Percentiles rank a stretch among this genome's conserved stretches.
phyloP scores from a whole-genome alignment of 2,329 filamentous ascomycete species.

The Sarocladium kiliense region DNA sequence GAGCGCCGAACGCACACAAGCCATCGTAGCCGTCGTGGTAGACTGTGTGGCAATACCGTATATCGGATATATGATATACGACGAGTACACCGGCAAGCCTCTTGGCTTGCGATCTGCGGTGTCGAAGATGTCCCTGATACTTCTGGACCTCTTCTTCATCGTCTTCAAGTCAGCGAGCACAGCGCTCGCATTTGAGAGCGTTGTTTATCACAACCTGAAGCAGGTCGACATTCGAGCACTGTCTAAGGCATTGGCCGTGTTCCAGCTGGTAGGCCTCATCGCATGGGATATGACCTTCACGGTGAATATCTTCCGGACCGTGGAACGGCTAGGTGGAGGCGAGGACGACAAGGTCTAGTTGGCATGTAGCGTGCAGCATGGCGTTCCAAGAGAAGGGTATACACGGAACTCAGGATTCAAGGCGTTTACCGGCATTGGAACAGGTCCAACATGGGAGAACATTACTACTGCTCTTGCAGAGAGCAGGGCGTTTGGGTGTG shows the following conservation, averaged over 20 bases:
- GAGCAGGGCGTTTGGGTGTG: slow-evolving; percentile 1
- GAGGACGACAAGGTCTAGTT: slow-evolving; percentile 31
- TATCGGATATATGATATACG: slow-evolving; percentile 87
- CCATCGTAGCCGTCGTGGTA: slow-evolving; percentile 82
- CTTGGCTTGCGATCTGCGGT: slow-evolving; percentile 78
- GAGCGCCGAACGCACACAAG: slow-evolving; percentile 62
- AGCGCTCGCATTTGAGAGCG: slow-evolving; percentile 79
- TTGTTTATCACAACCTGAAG: slow-evolving; percentile 52
- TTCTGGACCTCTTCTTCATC: slow-evolving; percentile 93
- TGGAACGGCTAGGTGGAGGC: slow-evolving; percentile 54
- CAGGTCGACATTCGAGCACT: slow-evolving; percentile 43
- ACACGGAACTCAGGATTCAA: background rate
- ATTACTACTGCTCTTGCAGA: background rate
- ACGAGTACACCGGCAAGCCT: slow-evolving; percentile 93
- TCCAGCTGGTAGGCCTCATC: slow-evolving; percentile 74
- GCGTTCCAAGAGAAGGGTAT: background rate
- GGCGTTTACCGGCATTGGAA: slow-evolving; percentile 1
- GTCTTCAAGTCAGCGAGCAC: slow-evolving; percentile 95
- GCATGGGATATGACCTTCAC: slow-evolving; percentile 90
- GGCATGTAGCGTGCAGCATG: background rate
- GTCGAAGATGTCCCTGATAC: slow-evolving; percentile 82
- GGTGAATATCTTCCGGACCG: slow-evolving; percentile 72
- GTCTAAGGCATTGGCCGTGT: slow-evolving; percentile 65
- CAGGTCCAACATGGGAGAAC: background rate
- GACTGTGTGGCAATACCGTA: slow-evolving; percentile 87